Evolutionary conservation across 2,329 filamentous ascomycete genomes (phyloP).

Genomic region (Aspergillus aculeatus): DNA sequence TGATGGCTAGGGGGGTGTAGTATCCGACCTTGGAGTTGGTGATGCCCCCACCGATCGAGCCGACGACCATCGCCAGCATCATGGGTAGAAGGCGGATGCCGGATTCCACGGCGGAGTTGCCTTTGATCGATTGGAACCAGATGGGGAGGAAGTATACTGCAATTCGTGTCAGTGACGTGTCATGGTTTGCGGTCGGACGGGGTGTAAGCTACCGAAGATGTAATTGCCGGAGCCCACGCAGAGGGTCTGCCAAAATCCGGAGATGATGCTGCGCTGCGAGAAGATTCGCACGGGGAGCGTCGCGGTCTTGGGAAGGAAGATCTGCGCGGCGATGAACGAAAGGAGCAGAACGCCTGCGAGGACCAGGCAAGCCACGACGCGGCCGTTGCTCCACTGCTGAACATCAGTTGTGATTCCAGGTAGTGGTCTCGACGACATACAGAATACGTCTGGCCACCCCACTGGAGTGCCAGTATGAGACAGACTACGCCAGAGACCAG

Average conservation of each 20-base stretch:
- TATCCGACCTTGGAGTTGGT: conserved; percentile 34
- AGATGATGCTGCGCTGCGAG: conserved; percentile 44
- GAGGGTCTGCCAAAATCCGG: conserved; percentile 38
- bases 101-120: conserved; percentile 41
- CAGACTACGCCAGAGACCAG: conserved; percentile 28
- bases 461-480: conserved; percentile 24
- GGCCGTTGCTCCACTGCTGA: conserved; percentile 19
- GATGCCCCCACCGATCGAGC: conserved; percentile 31
- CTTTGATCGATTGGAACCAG: conserved; percentile 51
- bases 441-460: conserved; percentile 22
- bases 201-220: not conserved
- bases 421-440: not conserved
- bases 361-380: conserved; percentile 25
- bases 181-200: not conserved
- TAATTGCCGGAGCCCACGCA: not conserved
- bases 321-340: conserved; percentile 47
- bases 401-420: not conserved
- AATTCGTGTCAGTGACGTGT: not conserved
- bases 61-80: conserved; percentile 33
- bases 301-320: conserved; percentile 50
- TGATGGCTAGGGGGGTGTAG: conserved; percentile 39
- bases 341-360: conserved; percentile 28
- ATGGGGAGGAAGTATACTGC: conserved; percentile 40
- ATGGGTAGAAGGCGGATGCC: conserved; percentile 44
- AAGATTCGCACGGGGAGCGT: conserved; percentile 53